Conservation (phyloP, 139 green algal genomes). For the Micromonas pusilla region DNA sequence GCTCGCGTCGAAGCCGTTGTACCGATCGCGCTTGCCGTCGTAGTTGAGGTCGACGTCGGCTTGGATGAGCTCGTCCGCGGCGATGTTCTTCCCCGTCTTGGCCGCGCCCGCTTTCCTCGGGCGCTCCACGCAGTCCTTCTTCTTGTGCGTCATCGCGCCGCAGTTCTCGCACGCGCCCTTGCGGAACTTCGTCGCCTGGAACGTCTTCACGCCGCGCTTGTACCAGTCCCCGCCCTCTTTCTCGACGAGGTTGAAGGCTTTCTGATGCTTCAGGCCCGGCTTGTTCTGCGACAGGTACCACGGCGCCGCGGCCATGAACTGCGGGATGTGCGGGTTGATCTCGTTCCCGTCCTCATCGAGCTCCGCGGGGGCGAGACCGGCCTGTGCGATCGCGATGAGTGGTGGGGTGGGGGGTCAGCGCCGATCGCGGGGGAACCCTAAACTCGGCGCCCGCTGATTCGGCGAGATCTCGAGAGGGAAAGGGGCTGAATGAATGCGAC, state of each 20-base stretch:
- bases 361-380: constrained; percentile 81
- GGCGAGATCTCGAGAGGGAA: too few relatives aligned
- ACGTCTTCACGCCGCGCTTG: constrained; percentile 81
- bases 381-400: constrained; percentile 23
- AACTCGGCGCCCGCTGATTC: too few relatives aligned
- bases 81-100: constrained; percentile 33
- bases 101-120: constrained; percentile 78
- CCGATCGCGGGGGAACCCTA: too few relatives aligned
- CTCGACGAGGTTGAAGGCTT: constrained; percentile 78
- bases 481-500: too few relatives aligned
- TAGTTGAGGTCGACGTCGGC: constrained; percentile 74
- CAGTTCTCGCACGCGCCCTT: constrained; percentile 98
- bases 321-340: constrained; percentile 98
- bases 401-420: not conserved
- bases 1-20: constrained; percentile 83
- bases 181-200: constrained; percentile 84
- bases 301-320: constrained; percentile 92
- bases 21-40: constrained; percentile 89
- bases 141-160: constrained; percentile 90
- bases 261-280: constrained; percentile 88
- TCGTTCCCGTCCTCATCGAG: constrained; percentile 96
- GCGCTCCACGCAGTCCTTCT: constrained; percentile 91
- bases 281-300: constrained; percentile 89
- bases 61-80: constrained; percentile 35
- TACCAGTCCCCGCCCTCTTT: constrained; percentile 69